Evolutionary conservation across 148 eudicot genomes (phyloP).

Genomic region (Selenicereus undatus): DNA sequence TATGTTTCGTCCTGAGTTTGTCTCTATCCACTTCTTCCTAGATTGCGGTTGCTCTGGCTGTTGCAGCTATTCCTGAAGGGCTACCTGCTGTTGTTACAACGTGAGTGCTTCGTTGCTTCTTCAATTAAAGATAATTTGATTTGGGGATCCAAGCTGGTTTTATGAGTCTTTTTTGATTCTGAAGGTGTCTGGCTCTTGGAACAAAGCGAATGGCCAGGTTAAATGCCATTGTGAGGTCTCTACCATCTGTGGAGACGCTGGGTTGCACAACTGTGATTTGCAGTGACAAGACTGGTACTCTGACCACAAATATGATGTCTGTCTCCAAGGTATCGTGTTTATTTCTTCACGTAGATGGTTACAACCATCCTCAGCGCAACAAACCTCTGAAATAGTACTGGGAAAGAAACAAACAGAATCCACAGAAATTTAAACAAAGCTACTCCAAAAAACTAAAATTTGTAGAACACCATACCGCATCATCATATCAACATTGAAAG

Average conservation of each 20-base stretch:
- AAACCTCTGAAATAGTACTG: background rate
- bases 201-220: conserved; percentile 98
- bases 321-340: conserved; percentile 69
- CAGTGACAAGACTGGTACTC: conserved; percentile 98
- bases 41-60: conserved; percentile 96
- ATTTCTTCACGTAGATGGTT: background rate
- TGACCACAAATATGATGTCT: conserved; percentile 99
- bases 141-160: conserved; percentile 13
- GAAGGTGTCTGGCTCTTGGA: conserved; percentile 98
- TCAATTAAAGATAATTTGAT: background rate
- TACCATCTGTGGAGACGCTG: conserved; percentile 97
- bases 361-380: background rate
- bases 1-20: conserved; percentile 1
- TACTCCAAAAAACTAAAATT: background rate
- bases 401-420: background rate
- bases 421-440: background rate
- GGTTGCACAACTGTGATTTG: conserved; percentile 99
- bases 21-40: conserved; percentile 11
- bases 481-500: background rate
- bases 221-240: conserved; percentile 95
- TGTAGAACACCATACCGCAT: background rate
- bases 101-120: conserved; percentile 39
- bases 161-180: conserved; percentile 8
- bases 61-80: conserved; percentile 95
- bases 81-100: conserved; percentile 97